phyloP scores from a whole-genome alignment of 1,284 basidiomycete genomes.

The Flammula alnicola region DNA sequence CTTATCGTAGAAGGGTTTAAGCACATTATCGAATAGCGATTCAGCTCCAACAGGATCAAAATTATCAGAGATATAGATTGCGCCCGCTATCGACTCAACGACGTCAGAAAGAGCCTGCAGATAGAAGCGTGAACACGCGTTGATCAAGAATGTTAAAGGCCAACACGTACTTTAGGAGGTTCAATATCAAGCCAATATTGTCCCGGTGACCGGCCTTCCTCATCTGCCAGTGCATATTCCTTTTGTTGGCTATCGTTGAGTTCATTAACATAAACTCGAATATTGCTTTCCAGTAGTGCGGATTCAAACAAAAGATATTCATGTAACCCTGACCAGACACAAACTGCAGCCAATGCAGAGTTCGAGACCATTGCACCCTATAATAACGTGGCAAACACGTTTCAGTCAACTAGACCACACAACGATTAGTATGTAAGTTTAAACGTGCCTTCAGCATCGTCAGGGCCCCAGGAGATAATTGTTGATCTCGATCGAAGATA shows the following conservation, averaged over 20 bases:
- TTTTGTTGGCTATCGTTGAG: constrained; percentile 50
- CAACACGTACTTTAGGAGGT: constrained; percentile 66
- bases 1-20: constrained; percentile 76
- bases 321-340: constrained; percentile 68
- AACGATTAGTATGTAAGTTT: constrained; percentile 5
- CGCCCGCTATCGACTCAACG: constrained; percentile 77
- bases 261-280: constrained; percentile 57
- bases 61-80: constrained; percentile 74
- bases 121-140: constrained; percentile 1
- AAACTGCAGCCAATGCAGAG: constrained; percentile 71
- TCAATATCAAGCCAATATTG: constrained; percentile 81
- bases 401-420: constrained; percentile 8
- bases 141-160: neutral
- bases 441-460: constrained; percentile 71
- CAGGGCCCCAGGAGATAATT: constrained; percentile 70
- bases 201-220: constrained; percentile 54
- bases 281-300: constrained; percentile 48
- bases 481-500: constrained; percentile 64
- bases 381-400: constrained; percentile 21
- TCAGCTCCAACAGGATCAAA: constrained; percentile 64
- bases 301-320: constrained; percentile 64
- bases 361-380: constrained; percentile 86
- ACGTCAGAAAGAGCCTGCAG: constrained; percentile 72
- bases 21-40: constrained; percentile 64
- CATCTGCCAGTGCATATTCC: constrained; percentile 51